Evolutionary conservation across 2,329 filamentous ascomycete genomes (phyloP), one percentile per base, ranked within the genome.

Genomic region (Leptographium radiaticola): DNA sequence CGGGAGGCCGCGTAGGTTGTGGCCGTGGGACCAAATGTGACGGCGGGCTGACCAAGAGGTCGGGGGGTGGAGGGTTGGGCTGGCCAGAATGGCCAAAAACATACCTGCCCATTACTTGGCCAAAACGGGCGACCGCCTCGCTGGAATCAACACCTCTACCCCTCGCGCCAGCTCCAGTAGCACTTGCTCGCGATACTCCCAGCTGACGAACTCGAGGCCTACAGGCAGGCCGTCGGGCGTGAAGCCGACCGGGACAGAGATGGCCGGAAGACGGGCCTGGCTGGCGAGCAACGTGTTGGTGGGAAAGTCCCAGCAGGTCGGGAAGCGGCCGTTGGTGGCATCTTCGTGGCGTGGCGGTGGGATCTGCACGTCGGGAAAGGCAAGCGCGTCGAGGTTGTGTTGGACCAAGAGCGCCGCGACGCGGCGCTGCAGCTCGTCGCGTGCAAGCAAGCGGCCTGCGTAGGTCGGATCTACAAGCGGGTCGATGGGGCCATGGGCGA

Each of bases 281-380:
- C 63, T 66, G 0, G 63, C 67, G 48, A 70, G 62, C 1, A 63
- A 58, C 4, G 68, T 69, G 52, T 69, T 68, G 4, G 62, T 66
- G 9, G 63, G 63, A 49, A 66, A 68, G 44, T 63, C 57, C 48
- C 48, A 50, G 10, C 16, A 39, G 5, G 9, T 18, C 15, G 34
- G 34, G 49, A 64, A 67, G 34, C 64, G 59, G 30, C 55, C 53
- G 43, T 60, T 62, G 10, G 61, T 56, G 10, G 66, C 59, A 56
- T 68, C 65, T 45, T 63, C 54, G 16, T 64, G 62, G 20, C 60
- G 63, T 5, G 66, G 67, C 11, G 67, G 63, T 11, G 67, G 62
- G 0, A 66, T 57, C 51, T 64, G 59, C 6, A 65, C 64, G 33
- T 66, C 66, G 1, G 67, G 67, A 45, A 67, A 64, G 2, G 62